Conservation (phyloP, 495 filamentous ascomycete genomes). For the Aspergillus asperescens region DNA sequence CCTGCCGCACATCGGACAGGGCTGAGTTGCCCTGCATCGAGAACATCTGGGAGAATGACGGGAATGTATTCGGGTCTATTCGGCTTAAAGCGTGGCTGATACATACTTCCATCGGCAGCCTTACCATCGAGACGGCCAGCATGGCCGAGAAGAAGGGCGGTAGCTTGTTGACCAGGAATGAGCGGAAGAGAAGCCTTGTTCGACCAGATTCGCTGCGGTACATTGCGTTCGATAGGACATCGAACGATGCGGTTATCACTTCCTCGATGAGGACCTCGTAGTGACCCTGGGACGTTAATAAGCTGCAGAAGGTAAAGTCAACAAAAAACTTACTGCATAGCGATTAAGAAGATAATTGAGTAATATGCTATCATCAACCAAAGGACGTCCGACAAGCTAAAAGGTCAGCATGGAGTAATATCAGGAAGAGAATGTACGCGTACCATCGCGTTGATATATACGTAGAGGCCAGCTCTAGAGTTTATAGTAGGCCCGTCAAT, state of each 20-base stretch:
- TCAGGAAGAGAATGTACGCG: slow-evolving; percentile 15
- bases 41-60: slow-evolving; percentile 73
- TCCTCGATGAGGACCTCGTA: slow-evolving; percentile 69
- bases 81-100: slow-evolving; percentile 72
- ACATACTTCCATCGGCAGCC: slow-evolving; percentile 67
- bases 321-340: slow-evolving; percentile 55
- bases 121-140: slow-evolving; percentile 53
- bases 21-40: slow-evolving; percentile 68
- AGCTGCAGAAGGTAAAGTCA: too few species aligned
- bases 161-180: slow-evolving; percentile 90
- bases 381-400: slow-evolving; percentile 73
- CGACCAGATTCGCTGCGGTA: slow-evolving; percentile 69
- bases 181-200: slow-evolving; percentile 73
- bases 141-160: slow-evolving; percentile 71
- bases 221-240: slow-evolving; percentile 80
- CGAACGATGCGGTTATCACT: slow-evolving; percentile 81
- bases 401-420: slow-evolving; percentile 28
- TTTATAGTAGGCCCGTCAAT: slow-evolving; percentile 63
- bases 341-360: slow-evolving; percentile 75
- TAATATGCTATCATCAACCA: slow-evolving; percentile 74
- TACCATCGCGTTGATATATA: slow-evolving; percentile 87
- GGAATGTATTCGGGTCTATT: slow-evolving; percentile 73
- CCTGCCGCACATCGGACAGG: slow-evolving; percentile 79
- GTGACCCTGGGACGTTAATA: slow-evolving; percentile 52
- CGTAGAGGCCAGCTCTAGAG: slow-evolving; percentile 83